These are phyloP conservation scores for Paramecium pentaurelia DNA, from an alignment of 73 alveolate species.

Conservation along the genomic window DNA sequence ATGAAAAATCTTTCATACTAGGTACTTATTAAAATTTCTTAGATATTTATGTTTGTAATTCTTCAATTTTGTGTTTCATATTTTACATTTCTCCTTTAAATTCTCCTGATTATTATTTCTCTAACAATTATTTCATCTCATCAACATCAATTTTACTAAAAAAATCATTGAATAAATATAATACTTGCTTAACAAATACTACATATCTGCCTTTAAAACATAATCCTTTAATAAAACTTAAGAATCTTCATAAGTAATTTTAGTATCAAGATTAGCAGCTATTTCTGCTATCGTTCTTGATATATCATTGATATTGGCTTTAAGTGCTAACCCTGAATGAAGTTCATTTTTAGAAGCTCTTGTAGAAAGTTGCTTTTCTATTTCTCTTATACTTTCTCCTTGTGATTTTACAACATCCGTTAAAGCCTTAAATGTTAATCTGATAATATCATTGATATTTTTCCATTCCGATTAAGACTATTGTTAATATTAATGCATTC, in stretches of 20 bases:
- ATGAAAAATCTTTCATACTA: slow-evolving; percentile 32
- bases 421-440: slow-evolving; percentile 89
- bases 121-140: background rate
- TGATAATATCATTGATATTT: slow-evolving; percentile 87
- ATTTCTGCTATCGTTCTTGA: slow-evolving; percentile 88
- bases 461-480: slow-evolving; percentile 78
- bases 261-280: slow-evolving; percentile 84
- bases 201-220: slow-evolving; percentile 77
- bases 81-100: background rate
- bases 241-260: slow-evolving; percentile 88
- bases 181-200: slow-evolving; percentile 42
- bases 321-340: slow-evolving; percentile 78
- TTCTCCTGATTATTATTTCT: slow-evolving; percentile 31
- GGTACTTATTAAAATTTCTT: background rate
- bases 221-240: slow-evolving; percentile 85
- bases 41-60: background rate
- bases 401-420: slow-evolving; percentile 86
- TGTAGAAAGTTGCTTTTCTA: slow-evolving; percentile 81
- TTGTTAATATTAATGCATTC: background rate
- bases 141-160: slow-evolving; percentile 32
- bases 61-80: background rate
- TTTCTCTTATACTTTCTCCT: slow-evolving; percentile 84
- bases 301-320: slow-evolving; percentile 94
- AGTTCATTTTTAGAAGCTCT: slow-evolving; percentile 93
- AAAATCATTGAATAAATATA: background rate